phyloP scores from a whole-genome alignment of 139 green algal species.

The Limnomonas spitsbergensis region DNA sequence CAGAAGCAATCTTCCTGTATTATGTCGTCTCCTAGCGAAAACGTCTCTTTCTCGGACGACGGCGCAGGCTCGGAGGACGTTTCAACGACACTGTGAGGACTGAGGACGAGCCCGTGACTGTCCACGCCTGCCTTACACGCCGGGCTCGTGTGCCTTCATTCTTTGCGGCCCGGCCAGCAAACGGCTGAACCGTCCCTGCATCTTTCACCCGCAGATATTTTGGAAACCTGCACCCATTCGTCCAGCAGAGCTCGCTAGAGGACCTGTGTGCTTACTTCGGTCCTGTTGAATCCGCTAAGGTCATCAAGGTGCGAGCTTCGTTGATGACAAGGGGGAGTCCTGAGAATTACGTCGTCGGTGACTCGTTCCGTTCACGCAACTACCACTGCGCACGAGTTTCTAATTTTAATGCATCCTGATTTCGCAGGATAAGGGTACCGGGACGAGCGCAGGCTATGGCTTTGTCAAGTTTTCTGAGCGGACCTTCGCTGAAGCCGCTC shows the following conservation, averaged over 20 bases:
- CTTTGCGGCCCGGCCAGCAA: too few species aligned
- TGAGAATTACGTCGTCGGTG: too few species aligned
- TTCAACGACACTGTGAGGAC: not conserved
- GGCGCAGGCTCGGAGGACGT: not conserved
- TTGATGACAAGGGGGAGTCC: too few species aligned
- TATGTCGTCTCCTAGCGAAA: not conserved
- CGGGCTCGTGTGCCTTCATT: too few species aligned
- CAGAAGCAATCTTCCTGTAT: too few species aligned
- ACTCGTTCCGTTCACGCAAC: too few species aligned
- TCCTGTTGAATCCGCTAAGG: conserved; percentile 41
- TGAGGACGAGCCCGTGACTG: too few species aligned
- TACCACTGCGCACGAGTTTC: too few species aligned
- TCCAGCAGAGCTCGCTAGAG: conserved; percentile 53
- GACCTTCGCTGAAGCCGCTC: conserved; percentile 16
- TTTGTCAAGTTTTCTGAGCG: conserved; percentile 65
- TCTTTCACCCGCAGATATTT: conserved; percentile 44
- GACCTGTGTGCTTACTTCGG: conserved; percentile 51
- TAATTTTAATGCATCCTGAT: not conserved
- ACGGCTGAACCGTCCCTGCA: too few species aligned
- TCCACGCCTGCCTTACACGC: too few species aligned
- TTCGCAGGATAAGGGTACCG: conserved; percentile 28
- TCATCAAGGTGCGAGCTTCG: conserved; percentile 71
- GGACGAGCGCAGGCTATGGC: conserved; percentile 60
- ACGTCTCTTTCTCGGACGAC: not conserved
- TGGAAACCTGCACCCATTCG: conserved; percentile 70